Evolutionary conservation across 352 stramenopile genomes (phyloP).

Genomic region (Phytopythium mirpurense): DNA sequence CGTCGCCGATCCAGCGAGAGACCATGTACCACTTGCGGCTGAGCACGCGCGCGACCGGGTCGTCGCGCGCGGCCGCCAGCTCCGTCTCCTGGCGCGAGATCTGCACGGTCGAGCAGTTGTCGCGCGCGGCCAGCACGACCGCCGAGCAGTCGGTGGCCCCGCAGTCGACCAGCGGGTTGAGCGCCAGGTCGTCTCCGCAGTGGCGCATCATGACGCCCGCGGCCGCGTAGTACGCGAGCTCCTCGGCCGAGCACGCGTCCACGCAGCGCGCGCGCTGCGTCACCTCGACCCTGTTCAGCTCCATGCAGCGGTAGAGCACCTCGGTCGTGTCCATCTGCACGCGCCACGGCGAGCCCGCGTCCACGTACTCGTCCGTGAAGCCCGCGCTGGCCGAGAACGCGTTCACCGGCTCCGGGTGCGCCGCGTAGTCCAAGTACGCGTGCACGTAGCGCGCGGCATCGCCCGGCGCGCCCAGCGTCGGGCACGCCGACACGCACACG

Average conservation of each 20-base stretch:
- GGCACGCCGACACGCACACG: constrained; percentile 42
- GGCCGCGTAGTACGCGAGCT: constrained; percentile 26
- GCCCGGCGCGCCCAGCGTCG: constrained; percentile 31
- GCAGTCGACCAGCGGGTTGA: constrained; percentile 54
- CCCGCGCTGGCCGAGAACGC: constrained; percentile 16
- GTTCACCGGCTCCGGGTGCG: constrained; percentile 33
- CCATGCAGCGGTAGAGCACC: constrained; percentile 67
- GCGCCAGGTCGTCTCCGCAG: constrained; percentile 32
- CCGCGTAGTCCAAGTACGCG: constrained; percentile 50
- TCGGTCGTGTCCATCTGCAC: constrained; percentile 56
- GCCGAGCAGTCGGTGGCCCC: constrained; percentile 40
- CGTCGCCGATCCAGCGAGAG: constrained; percentile 67
- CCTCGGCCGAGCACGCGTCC: constrained; percentile 51
- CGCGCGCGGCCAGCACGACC: constrained; percentile 26
- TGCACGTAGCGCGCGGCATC: constrained; percentile 48
- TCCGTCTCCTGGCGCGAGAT: constrained; percentile 33
- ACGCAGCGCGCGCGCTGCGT: constrained; percentile 41
- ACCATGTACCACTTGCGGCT: constrained; percentile 70
- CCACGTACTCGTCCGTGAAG: constrained; percentile 35
- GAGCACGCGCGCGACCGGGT: constrained; percentile 52
- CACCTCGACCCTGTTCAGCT: constrained; percentile 48
- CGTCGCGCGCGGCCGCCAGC: constrained; percentile 29
- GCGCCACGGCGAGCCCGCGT: constrained; percentile 53
- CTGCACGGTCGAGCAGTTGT: constrained; percentile 55
- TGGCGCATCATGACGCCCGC: constrained; percentile 18